Conservation (phyloP, 257 asterid species). For the Haberlea rhodopensis region DNA sequence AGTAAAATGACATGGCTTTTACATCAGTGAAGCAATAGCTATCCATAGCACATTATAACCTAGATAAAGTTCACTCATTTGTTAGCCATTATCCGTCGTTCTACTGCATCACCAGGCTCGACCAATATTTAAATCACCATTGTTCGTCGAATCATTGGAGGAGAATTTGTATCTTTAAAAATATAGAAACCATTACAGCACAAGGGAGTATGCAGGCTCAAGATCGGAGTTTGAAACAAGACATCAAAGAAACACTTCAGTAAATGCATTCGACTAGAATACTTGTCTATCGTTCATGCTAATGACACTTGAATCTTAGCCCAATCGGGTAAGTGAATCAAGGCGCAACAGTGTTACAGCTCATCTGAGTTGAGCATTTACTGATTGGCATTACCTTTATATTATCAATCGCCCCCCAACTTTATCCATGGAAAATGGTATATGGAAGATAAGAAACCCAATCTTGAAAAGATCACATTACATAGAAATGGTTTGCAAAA, state of each 20-base stretch:
- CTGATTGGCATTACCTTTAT: not conserved
- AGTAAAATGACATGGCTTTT: too few species aligned
- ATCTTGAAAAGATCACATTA: not conserved
- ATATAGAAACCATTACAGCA: not conserved
- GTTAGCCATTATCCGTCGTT: too few species aligned
- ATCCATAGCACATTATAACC: too few species aligned
- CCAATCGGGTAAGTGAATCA: not conserved
- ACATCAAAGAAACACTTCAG: not conserved
- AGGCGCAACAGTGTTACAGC: not conserved
- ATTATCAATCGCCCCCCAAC: not conserved
- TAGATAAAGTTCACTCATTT: too few species aligned
- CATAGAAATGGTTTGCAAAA: constrained; percentile 29
- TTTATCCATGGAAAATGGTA: not conserved
- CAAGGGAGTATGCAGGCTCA: not conserved
- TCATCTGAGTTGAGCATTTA: not conserved
- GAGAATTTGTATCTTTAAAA: not conserved
- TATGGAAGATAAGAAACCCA: not conserved
- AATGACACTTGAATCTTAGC: not conserved
- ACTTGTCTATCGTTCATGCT: not conserved
- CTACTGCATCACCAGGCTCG: too few species aligned
- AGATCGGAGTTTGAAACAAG: not conserved
- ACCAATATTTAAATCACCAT: too few species aligned
- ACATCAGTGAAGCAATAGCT: too few species aligned
- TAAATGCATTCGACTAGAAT: not conserved
- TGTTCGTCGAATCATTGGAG: not conserved